Percentiles rank a stretch among this genome's conserved stretches.
These are phyloP conservation scores for Crassisporium funariophilum DNA, from an alignment of 768 basidiomycete genomes.

Conservation along the genomic window DNA sequence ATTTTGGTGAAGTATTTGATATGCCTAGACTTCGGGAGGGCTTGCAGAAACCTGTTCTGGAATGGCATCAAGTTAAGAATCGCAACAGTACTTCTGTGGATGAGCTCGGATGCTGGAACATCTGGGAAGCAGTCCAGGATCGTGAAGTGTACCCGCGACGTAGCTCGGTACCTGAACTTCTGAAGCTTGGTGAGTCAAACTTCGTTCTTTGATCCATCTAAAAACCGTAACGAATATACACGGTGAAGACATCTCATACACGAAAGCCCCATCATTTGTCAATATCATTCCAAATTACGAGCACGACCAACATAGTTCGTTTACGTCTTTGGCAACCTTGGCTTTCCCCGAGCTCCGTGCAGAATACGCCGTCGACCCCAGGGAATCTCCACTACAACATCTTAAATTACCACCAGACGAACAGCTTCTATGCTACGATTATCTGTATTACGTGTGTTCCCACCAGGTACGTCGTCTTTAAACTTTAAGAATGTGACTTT, in stretches of 20 bases:
- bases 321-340: conserved; percentile 49
- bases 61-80: conserved; percentile 68
- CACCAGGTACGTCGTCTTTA: conserved; percentile 38
- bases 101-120: conserved; percentile 59
- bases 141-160: conserved; percentile 39
- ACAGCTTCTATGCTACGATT: conserved; percentile 54
- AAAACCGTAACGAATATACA: background rate
- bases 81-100: conserved; percentile 39
- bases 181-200: conserved; percentile 43
- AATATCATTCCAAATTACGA: conserved; percentile 47
- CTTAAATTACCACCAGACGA: conserved; percentile 52
- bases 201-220: conserved; percentile 2
- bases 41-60: conserved; percentile 51
- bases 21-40: conserved; percentile 48
- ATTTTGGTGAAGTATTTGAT: conserved; percentile 65
- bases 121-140: conserved; percentile 49
- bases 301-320: conserved; percentile 46
- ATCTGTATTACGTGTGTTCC: conserved; percentile 50
- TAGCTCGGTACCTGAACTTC: conserved; percentile 36
- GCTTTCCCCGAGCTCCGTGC: conserved; percentile 47
- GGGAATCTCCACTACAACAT: conserved; percentile 40
- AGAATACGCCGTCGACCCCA: conserved; percentile 40
- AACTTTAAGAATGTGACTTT: background rate
- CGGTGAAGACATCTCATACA: conserved; percentile 54
- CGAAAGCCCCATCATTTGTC: conserved; percentile 48